These are phyloP conservation scores for Sphaerulina vaccinii DNA, from an alignment of 2,329 filamentous ascomycete genomes.

Conservation along the genomic window DNA sequence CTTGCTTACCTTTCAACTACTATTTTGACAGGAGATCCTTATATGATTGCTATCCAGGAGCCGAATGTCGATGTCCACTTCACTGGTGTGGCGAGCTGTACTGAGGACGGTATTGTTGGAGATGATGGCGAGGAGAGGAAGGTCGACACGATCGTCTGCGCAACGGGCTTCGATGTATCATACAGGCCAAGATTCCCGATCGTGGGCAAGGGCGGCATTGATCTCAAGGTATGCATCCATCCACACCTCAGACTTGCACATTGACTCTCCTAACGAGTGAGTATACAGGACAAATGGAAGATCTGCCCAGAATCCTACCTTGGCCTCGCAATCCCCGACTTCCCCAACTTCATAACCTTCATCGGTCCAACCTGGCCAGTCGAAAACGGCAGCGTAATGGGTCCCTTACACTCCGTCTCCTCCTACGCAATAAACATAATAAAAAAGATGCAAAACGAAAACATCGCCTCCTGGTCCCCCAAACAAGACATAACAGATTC, in stretches of 20 bases:
- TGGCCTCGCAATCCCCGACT: slow-evolving; percentile 43
- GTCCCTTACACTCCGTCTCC: slow-evolving; percentile 41
- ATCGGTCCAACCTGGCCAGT: slow-evolving; percentile 42
- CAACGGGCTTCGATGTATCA: slow-evolving; percentile 48
- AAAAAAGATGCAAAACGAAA: slow-evolving; percentile 49
- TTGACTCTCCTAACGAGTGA: neutral
- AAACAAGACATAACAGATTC: slow-evolving; percentile 43
- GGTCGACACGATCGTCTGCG: slow-evolving; percentile 47
- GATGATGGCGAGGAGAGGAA: slow-evolving; percentile 44
- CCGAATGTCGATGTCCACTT: slow-evolving; percentile 54
- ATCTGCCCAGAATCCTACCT: slow-evolving; percentile 42
- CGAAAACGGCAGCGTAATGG: slow-evolving; percentile 48
- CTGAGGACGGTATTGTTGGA: slow-evolving; percentile 48
- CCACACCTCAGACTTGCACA: neutral
- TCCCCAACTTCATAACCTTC: slow-evolving; percentile 47
- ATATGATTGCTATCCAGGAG: slow-evolving; percentile 52
- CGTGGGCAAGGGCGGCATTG: slow-evolving; percentile 42
- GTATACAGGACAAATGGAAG: slow-evolving; percentile 39
- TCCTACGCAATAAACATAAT: slow-evolving; percentile 45
- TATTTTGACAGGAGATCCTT: slow-evolving; percentile 55
- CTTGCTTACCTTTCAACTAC: too few relatives aligned
- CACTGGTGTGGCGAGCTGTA: slow-evolving; percentile 47
- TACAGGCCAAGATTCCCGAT: slow-evolving; percentile 46
- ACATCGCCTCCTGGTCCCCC: slow-evolving; percentile 44
- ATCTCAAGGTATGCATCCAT: slow-evolving; percentile 35